Evolutionary conservation across 2,329 filamentous ascomycete genomes (phyloP), one percentile per base, ranked within the genome.

Genomic region (Proliferodiscus dingleyae): DNA sequence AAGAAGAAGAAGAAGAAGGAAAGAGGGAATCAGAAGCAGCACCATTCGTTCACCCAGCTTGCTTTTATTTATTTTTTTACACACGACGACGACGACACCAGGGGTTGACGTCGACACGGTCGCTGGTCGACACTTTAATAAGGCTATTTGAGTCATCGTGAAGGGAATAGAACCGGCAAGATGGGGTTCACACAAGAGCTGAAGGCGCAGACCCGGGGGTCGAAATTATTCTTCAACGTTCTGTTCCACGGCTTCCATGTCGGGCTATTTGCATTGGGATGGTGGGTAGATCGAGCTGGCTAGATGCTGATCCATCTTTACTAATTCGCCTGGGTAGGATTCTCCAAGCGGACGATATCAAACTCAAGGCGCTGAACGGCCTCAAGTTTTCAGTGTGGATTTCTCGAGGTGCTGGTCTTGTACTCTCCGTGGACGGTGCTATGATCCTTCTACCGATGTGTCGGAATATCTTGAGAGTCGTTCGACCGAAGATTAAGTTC

Each of bases 381-480:
- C 79, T 98, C 39, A 75, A 76, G 44, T 97, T 78, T 68, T 97
- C 91, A 3, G 93, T 98, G 45, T 98, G 91, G 91, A 80, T 96
- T 48, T 97, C 93, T 22, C 82, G 93, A 74, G 93, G 91, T 64
- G 91, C 93, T 43, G 93, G 89, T 59, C 71, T 98, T 32, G 85
- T 87, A 5, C 73, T 98, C 49, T 85, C 83, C 1, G 78, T 95
- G 45, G 90, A 98, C 69, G 82, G 81, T 45, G 85, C 88, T 62
- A 73, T 97, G 54, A 95, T 98, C 60, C 70, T 98, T 22, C 74
- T 98, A 49, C 93, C 93, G 5, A 95, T 98, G 73, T 98, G 91
- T 73, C 79, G 93, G 57, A 97, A 91, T 49, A 71, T 97, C 24
- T 78, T 98, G 63, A 81, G 88, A 64, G 85, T 81, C 63, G 67